Evolutionary conservation across 2,329 filamentous ascomycete species (phyloP), one percentile per base, ranked within the genome.

Genomic region (Xylaria sp.): DNA sequence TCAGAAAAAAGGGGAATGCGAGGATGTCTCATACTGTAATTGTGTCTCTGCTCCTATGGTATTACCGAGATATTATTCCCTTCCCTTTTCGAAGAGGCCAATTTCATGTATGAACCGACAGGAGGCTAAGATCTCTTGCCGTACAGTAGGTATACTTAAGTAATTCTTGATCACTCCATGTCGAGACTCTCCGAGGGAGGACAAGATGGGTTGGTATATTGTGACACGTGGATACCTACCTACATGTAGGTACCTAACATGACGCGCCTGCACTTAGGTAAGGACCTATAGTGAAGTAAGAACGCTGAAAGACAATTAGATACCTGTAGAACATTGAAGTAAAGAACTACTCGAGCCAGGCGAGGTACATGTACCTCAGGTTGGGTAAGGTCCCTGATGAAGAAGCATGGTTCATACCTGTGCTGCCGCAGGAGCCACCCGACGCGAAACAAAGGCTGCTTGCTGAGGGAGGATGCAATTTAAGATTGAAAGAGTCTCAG

Each of bases 371-470:
- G 28, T 28, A 28, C 28, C 34, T 37, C 5, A 37, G 34, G 8
- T 8, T 37, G 10, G 34, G 34, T 37, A 37, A 37, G 34, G 34
- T 37, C 34, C 34, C 34, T 37, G 10, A 25, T 20, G 48, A 20
- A 28, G 4, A 7, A 13, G 10, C 12, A 25, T 28, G 28, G 28
- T 28, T 28, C 28, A 28, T 28, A 18, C 23, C 10, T n/a, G 34
- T 7, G 15, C 28, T 20, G 28, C 52, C 37, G 52, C 52, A 55
- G 18, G 52, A 55, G 28, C 28, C 18, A 37, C 28, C 18, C 28
- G 15, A 4, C 23, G 56, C 41, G 46, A 48, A 39, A 58, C 56
- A 46, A 46, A n/a, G 23, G 46, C 39, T n/a, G 39, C 56, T 23
- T n/a, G 39, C 56, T 25, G 15, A 18, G 23, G 39, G 31, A 58